A percentile compares a stretch with the other conserved stretches of the same genome.
Conservation (phyloP, 1,284 basidiomycete species). For the Melampsora larici-populina region DNA sequence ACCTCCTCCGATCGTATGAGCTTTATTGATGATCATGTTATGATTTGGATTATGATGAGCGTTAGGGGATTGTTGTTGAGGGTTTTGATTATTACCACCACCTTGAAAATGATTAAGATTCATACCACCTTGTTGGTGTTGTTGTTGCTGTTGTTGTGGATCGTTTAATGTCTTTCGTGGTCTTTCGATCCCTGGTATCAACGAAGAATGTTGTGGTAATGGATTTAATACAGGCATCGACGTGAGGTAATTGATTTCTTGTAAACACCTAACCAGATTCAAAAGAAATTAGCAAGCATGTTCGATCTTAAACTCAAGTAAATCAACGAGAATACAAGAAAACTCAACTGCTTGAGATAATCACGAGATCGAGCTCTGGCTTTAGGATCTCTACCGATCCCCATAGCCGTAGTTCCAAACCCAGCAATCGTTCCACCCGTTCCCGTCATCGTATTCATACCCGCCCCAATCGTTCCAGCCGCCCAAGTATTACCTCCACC, state of each 20-base stretch:
- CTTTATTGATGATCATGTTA: constrained; percentile 23
- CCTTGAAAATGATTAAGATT: constrained; percentile 5
- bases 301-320: not conserved
- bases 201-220: constrained; percentile 60
- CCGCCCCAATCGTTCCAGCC: constrained; percentile 56
- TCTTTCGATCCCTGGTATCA: constrained; percentile 47
- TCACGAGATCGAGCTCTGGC: constrained; percentile 89
- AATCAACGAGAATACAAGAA: not conserved
- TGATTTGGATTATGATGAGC: constrained; percentile 22
- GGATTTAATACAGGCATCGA: constrained; percentile 96
- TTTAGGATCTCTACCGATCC: constrained; percentile 80
- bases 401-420: constrained; percentile 59
- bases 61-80: constrained; percentile 9
- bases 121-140: constrained; percentile 8
- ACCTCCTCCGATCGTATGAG: constrained; percentile 10
- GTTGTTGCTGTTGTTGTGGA: constrained; percentile 2
- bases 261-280: constrained; percentile 67
- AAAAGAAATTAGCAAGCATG: constrained; percentile 24
- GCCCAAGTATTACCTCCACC: constrained; percentile 5
- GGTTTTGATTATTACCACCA: not conserved
- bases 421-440: constrained; percentile 23
- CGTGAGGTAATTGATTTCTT: constrained; percentile 96
- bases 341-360: constrained; percentile 87
- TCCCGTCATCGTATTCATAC: constrained; percentile 58
- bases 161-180: constrained; percentile 49